Evolutionary conservation across 306 rosid species (phyloP), one percentile per base, ranked within the genome.

Genomic region (Benincasa hispida): DNA sequence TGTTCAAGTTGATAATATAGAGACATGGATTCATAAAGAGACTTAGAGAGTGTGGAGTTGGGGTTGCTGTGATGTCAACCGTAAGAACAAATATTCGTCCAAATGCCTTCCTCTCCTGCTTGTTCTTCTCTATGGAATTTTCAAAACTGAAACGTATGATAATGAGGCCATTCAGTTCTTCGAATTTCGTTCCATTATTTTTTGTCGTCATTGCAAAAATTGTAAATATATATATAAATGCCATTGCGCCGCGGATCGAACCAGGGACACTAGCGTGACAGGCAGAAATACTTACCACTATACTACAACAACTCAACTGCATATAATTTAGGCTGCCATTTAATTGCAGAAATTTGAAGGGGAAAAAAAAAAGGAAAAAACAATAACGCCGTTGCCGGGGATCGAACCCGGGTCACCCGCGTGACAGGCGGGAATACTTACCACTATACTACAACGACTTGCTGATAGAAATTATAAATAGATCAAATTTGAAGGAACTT

Each of bases 1-100:
- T 68, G n/a, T 68, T 68, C 12, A n/a, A 66, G 51, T 5, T n/a
- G 19, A 21, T 63, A 17, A 28, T 35, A 4, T 41, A 41, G 51
- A 41, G 74, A 67, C 32, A 41, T 68, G 34, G n/a, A 69, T 69
- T 11, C 82, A 65, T 15, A 41, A 67, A 57, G 78, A 42, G 5
- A 41, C 27, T 74, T 63, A 74, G 82, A 79, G 65, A 68, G 81
- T 68, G 35, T 86, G 90, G 89, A 88, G 93, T 87, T 81, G 84
- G 96, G 91, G 75, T 87, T 87, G 90, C 88, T 90, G 94, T 79
- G 88, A 90, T 92, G 98, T 87, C 27, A 83, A 61, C 76, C 87
- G 92, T 92, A 86, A 76, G 75, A 86, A 82, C 80, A 81, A 87
- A 80, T 84, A 83, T 78, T 78, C 91, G 79, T 90, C 91, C 92